Percentiles rank a stretch among this genome's conserved stretches.
phyloP scores from a whole-genome alignment of 441 rosid species.

The Gossypium schwendimanii region DNA sequence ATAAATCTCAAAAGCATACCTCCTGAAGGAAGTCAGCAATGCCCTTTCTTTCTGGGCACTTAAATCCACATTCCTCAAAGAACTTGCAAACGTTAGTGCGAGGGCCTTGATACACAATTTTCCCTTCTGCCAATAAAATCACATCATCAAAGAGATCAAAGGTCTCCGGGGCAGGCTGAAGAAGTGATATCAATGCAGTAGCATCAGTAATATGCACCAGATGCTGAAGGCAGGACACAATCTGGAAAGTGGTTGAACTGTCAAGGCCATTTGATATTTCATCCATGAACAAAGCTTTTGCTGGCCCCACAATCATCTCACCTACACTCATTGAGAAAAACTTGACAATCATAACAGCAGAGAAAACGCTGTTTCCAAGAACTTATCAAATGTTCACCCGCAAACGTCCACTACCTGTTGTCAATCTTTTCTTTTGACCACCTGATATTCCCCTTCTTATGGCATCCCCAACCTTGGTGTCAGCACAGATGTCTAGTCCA shows the following conservation, averaged over 20 bases:
- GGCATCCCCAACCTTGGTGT: conserved; percentile 44
- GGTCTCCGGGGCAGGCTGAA: conserved; percentile 64
- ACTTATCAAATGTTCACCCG: neutral
- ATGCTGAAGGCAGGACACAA: conserved; percentile 53
- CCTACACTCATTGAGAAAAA: neutral
- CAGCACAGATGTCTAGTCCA: conserved; percentile 52
- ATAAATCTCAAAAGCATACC: conserved; percentile 11
- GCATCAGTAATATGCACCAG: conserved; percentile 46
- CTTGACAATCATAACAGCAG: neutral
- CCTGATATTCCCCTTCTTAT: conserved; percentile 57
- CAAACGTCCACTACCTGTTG: conserved; percentile 36
- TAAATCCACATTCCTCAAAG: conserved; percentile 15
- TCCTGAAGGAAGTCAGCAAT: conserved; percentile 28
- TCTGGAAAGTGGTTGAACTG: conserved; percentile 62
- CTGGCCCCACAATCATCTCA: conserved; percentile 67
- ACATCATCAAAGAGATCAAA: conserved; percentile 60
- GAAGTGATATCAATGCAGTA: conserved; percentile 51
- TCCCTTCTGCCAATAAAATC: conserved; percentile 56
- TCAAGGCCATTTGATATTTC: conserved; percentile 66
- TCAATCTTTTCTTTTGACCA: conserved; percentile 51
- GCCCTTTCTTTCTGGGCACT: conserved; percentile 23
- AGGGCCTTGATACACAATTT: conserved; percentile 54
- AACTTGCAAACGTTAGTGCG: conserved; percentile 15
- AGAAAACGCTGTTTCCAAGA: neutral
- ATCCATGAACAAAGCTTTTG: conserved; percentile 58